Evolutionary conservation across 768 basidiomycete genomes (phyloP).

Genomic region (Suillus alpinus): DNA sequence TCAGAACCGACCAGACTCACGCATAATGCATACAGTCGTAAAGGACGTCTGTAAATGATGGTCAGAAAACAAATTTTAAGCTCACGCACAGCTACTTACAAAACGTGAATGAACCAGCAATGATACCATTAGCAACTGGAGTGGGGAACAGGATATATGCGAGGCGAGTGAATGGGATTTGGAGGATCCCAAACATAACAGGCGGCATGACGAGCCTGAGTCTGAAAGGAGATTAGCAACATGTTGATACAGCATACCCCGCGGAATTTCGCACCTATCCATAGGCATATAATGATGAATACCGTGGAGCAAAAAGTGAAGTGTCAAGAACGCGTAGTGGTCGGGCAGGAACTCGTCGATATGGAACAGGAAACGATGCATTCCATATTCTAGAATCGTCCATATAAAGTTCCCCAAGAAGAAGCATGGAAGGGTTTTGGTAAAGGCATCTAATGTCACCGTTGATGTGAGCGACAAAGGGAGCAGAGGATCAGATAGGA

Average conservation of each 20-base stretch:
- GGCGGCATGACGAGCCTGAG: constrained; percentile 98
- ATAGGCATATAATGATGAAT: constrained; percentile 98
- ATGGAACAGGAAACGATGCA: constrained; percentile 98
- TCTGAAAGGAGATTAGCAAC: constrained; percentile 33
- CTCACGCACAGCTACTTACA: constrained; percentile 43
- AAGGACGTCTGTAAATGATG: constrained; percentile 53
- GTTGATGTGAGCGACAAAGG: constrained; percentile 48
- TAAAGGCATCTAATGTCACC: constrained; percentile 49
- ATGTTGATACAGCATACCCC: not conserved
- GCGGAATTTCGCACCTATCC: constrained; percentile 62
- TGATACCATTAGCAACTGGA: constrained; percentile 86
- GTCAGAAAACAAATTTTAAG: constrained; percentile 5
- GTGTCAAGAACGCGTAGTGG: constrained; percentile 66
- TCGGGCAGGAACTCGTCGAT: constrained; percentile 88
- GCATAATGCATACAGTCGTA: constrained; percentile 95
- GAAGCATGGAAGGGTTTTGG: constrained; percentile 67
- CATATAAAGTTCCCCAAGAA: constrained; percentile 84
- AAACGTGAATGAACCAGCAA: constrained; percentile 73
- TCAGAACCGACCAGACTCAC: constrained; percentile 39
- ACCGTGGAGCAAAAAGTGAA: constrained; percentile 94
- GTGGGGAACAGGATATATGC: constrained; percentile 80
- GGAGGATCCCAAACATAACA: constrained; percentile 68
- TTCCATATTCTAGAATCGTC: constrained; percentile 89
- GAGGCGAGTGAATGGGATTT: constrained; percentile 83
- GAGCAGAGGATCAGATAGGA: constrained; percentile 53